These are phyloP conservation scores for Aschersonia sp. DNA, from an alignment of 2,329 filamentous ascomycete species.

Conservation along the genomic window DNA sequence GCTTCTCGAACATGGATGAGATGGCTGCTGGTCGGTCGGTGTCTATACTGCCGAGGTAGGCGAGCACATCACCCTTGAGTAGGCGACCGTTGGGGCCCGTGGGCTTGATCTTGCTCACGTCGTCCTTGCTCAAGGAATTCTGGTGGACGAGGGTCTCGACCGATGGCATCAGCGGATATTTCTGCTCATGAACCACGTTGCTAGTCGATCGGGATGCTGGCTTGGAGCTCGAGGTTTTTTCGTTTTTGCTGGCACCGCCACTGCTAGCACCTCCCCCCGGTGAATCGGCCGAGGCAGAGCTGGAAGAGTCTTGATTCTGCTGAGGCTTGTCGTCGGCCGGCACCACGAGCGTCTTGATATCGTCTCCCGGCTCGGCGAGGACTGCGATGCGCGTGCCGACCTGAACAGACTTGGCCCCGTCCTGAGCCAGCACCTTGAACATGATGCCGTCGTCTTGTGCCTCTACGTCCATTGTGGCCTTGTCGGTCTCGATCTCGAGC, in stretches of 20 bases:
- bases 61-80: slow-evolving; percentile 89
- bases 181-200: slow-evolving; percentile 45
- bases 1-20: slow-evolving; percentile 57
- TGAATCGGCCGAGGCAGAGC: not conserved
- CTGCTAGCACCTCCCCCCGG: not conserved
- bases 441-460: slow-evolving; percentile 79
- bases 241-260: slow-evolving; percentile 11
- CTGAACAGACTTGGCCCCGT: slow-evolving; percentile 62
- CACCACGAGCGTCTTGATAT: slow-evolving; percentile 59
- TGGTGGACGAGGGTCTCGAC: slow-evolving; percentile 69
- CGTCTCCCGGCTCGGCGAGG: slow-evolving; percentile 68
- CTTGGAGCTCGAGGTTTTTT: slow-evolving; percentile 33
- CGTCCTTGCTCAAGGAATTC: slow-evolving; percentile 61
- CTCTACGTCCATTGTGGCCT: slow-evolving; percentile 90
- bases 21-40: slow-evolving; percentile 56
- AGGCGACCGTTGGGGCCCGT: slow-evolving; percentile 80
- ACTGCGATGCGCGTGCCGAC: slow-evolving; percentile 75
- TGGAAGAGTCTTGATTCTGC: slow-evolving; percentile 10
- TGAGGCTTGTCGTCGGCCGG: slow-evolving; percentile 49
- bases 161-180: slow-evolving; percentile 66
- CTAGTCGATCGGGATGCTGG: slow-evolving; percentile 15
- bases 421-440: slow-evolving; percentile 64
- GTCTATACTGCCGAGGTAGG: slow-evolving; percentile 69
- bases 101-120: slow-evolving; percentile 68
- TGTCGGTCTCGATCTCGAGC: slow-evolving; percentile 87